phyloP scores from a whole-genome alignment of 176 grass and related monocot species.

The Puccinellia tenuiflora region DNA sequence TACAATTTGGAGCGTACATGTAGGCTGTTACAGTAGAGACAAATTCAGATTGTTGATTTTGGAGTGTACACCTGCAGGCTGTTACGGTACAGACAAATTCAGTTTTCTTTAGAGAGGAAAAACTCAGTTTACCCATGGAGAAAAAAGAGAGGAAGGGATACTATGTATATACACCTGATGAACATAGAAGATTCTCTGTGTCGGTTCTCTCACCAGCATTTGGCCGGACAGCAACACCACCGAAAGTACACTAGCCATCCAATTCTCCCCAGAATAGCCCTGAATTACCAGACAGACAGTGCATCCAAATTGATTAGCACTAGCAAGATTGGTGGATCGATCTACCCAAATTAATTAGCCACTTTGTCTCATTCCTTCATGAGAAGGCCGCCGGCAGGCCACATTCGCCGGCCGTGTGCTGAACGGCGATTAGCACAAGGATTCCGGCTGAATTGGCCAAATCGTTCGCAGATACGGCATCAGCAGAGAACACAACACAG shows the following conservation, averaged over 20 bases:
- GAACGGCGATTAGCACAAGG: background rate
- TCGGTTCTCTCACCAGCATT: slow-evolving; percentile 21
- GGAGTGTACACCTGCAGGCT: background rate
- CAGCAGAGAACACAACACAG: background rate
- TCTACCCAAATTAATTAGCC: background rate
- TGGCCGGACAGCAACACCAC: background rate
- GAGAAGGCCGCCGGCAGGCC: background rate
- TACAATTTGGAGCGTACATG: background rate
- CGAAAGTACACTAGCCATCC: slow-evolving; percentile 24
- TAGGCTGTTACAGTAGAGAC: background rate
- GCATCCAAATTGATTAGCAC: slow-evolving; percentile 12
- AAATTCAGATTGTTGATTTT: slow-evolving; percentile 14
- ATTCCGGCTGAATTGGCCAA: background rate
- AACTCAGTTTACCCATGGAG: background rate
- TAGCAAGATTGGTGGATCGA: background rate
- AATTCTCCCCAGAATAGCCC: background rate
- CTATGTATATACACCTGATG: slow-evolving; percentile 20
- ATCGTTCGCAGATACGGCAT: background rate
- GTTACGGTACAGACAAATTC: background rate
- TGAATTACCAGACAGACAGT: slow-evolving; percentile 15
- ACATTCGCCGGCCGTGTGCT: background rate
- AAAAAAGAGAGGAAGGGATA: background rate
- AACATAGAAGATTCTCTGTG: slow-evolving; percentile 34
- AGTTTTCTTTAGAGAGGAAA: background rate
- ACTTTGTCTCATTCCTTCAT: background rate